These are phyloP conservation scores for Talaromyces nanjingensis DNA, from an alignment of 495 filamentous ascomycete species.

Conservation along the genomic window DNA sequence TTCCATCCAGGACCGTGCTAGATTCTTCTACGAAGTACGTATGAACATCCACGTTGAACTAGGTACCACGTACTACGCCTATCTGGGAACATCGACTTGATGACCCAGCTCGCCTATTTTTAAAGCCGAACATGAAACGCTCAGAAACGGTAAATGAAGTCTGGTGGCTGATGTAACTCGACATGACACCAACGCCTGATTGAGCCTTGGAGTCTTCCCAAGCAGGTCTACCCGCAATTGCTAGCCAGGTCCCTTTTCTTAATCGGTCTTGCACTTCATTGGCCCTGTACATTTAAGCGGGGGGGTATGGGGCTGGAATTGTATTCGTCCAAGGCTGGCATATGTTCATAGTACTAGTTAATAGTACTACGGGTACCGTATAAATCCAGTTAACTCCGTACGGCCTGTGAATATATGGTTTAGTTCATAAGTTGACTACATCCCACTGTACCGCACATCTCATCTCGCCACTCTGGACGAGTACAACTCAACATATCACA, in stretches of 20 bases:
- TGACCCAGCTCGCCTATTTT: conserved; percentile 1
- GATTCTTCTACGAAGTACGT: neutral
- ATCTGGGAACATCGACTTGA: neutral
- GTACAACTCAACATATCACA: neutral
- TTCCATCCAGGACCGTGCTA: neutral
- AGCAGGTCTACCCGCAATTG: neutral
- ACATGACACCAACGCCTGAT: neutral
- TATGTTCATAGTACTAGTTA: neutral
- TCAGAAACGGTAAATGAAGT: neutral
- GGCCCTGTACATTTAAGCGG: neutral
- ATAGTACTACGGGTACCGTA: neutral
- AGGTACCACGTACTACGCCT: conserved; percentile 1
- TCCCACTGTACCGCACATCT: neutral
- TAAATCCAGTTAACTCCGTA: neutral
- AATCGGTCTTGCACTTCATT: neutral
- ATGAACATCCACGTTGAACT: neutral
- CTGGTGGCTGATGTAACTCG: conserved; percentile 6
- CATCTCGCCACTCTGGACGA: neutral
- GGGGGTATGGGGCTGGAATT: conserved; percentile 1
- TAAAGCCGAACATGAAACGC: conserved; percentile 6
- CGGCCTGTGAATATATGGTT: neutral
- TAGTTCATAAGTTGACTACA: neutral
- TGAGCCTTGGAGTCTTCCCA: neutral
- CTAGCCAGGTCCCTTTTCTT: neutral
- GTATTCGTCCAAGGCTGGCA: neutral